These are phyloP conservation scores for Austropuccinia psidii DNA, from an alignment of 1,284 basidiomycete species.

Conservation along the genomic window DNA sequence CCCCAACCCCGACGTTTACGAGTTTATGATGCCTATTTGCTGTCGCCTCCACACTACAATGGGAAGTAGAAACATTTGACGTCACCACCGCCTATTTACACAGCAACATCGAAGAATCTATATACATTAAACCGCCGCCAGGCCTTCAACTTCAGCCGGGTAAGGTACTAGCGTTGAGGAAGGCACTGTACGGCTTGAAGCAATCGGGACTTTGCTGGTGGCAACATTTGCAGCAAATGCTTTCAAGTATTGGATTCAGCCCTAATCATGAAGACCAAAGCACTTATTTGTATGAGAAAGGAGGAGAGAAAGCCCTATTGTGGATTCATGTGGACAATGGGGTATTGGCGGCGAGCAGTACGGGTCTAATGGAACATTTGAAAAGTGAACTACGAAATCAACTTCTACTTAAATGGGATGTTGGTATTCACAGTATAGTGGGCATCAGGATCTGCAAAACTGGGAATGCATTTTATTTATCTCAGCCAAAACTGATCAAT, in stretches of 20 bases:
- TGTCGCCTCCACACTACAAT: too few species aligned
- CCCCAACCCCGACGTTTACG: too few species aligned
- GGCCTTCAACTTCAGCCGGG: neutral
- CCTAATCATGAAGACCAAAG: neutral
- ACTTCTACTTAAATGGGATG: neutral
- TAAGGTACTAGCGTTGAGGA: neutral
- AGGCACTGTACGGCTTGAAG: neutral
- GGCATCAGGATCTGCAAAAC: neutral
- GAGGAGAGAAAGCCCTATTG: neutral
- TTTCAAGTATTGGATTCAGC: neutral
- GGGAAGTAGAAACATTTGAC: neutral
- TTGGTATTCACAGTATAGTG: neutral
- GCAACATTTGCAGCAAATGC: neutral
- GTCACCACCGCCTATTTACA: neutral
- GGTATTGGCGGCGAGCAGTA: neutral
- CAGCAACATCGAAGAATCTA: neutral
- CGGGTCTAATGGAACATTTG: neutral
- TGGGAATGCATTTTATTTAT: neutral
- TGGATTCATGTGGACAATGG: conserved; percentile 3
- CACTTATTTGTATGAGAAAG: neutral
- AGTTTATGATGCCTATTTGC: too few species aligned
- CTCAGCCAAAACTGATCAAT: neutral
- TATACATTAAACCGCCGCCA: neutral
- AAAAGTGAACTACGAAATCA: neutral
- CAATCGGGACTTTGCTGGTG: neutral